phyloP scores from a whole-genome alignment of 2,329 filamentous ascomycete species.

The Bipolaris bicolor region DNA sequence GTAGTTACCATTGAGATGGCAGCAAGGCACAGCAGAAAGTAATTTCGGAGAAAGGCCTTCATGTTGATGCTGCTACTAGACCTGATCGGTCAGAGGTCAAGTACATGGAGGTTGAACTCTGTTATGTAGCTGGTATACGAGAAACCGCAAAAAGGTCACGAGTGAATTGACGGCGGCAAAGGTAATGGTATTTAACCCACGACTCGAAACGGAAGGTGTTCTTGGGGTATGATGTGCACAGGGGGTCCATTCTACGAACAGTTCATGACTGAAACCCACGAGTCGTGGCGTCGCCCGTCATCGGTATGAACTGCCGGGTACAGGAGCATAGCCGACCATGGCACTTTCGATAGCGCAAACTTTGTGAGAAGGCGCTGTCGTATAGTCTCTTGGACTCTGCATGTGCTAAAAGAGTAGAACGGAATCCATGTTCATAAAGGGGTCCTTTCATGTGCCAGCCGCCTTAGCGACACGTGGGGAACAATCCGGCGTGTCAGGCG shows the following conservation, averaged over 20 bases:
- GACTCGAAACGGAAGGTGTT: slow-evolving; percentile 3
- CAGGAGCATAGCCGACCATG: slow-evolving; percentile 3
- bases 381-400: background rate
- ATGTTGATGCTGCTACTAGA: slow-evolving; percentile 3
- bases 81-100: background rate
- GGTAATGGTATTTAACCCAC: slow-evolving; percentile 3
- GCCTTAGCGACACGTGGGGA: slow-evolving; percentile 5
- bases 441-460: slow-evolving; percentile 4
- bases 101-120: background rate
- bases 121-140: slow-evolving; percentile 1
- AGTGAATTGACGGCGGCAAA: slow-evolving; percentile 3
- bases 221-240: slow-evolving; percentile 5
- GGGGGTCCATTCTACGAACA: slow-evolving; percentile 2
- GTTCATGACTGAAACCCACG: slow-evolving; percentile 3
- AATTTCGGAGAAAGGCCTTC: slow-evolving; percentile 1
- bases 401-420: background rate
- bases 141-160: background rate
- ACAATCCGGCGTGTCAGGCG: slow-evolving; percentile 1
- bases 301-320: slow-evolving; percentile 8
- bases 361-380: slow-evolving; percentile 3
- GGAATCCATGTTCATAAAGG: slow-evolving; percentile 2
- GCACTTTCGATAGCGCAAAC: slow-evolving; percentile 12
- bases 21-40: slow-evolving; percentile 9
- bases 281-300: slow-evolving; percentile 3
- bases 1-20: slow-evolving; percentile 6